These are phyloP conservation scores for Umbelopsis ramanniana DNA, from an alignment of 192 early-diverging fungal species.

Conservation along the genomic window DNA sequence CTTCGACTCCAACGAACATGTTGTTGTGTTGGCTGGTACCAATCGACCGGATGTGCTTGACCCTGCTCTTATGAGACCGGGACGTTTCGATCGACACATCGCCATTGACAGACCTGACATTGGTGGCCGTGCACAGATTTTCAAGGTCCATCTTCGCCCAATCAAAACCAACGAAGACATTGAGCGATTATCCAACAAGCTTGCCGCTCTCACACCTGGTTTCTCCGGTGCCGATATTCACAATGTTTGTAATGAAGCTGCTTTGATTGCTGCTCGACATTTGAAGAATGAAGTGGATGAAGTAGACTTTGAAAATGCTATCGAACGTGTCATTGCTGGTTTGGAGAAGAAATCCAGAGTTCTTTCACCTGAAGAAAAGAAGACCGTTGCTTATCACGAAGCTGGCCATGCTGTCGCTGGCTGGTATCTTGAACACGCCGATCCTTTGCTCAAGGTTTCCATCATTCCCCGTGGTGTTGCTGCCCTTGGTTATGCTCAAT, in stretches of 20 bases:
- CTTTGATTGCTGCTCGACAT: conserved; percentile 90
- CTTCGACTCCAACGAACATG: conserved; percentile 82
- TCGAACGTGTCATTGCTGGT: conserved; percentile 96
- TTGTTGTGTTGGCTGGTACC: conserved; percentile 97
- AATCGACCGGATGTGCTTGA: conserved; percentile 97
- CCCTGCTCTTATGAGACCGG: conserved; percentile 91
- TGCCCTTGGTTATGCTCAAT: conserved; percentile 97
- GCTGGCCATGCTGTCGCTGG: conserved; percentile 97
- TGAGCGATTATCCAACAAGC: conserved; percentile 75
- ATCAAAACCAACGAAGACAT: conserved; percentile 86
- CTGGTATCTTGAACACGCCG: conserved; percentile 94
- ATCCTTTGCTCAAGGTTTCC: conserved; percentile 95
- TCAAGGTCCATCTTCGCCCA: conserved; percentile 92
- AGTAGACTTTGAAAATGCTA: conserved; percentile 94
- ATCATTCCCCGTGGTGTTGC: conserved; percentile 94
- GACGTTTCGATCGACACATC: conserved; percentile 97
- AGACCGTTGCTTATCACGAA: conserved; percentile 99
- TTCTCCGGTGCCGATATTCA: conserved; percentile 97
- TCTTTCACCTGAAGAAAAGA: conserved; percentile 94
- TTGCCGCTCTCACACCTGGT: conserved; percentile 94
- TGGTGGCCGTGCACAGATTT: conserved; percentile 89
- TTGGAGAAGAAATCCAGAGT: conserved; percentile 97
- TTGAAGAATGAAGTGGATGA: conserved; percentile 72
- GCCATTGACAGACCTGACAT: conserved; percentile 94
- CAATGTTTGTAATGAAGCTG: conserved; percentile 98